phyloP scores from a whole-genome alignment of 805 yeast species.

The Lipomyces kockii region DNA sequence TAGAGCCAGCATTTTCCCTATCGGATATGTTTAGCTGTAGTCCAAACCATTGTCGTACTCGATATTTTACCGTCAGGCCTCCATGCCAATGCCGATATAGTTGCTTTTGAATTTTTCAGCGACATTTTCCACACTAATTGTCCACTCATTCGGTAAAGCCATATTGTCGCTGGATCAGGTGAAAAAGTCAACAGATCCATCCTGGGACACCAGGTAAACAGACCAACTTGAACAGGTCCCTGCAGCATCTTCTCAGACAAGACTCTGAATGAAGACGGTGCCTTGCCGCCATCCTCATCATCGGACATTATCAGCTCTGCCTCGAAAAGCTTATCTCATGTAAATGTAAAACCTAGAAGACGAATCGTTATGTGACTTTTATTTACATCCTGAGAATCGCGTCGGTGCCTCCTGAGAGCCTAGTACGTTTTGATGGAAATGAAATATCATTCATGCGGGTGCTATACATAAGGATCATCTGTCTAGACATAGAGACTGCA shows the following conservation, averaged over 20 bases:
- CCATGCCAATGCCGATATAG: constrained; percentile 26
- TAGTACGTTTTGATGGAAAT: background rate
- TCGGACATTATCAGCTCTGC: constrained; percentile 1
- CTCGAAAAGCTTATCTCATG: background rate
- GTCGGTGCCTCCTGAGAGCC: background rate
- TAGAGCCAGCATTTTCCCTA: constrained; percentile 31
- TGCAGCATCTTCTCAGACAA: constrained; percentile 28
- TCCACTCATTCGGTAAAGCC: constrained; percentile 36
- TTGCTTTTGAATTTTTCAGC: constrained; percentile 14
- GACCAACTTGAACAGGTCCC: constrained; percentile 11
- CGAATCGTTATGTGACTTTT: background rate
- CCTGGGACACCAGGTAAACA: constrained; percentile 36
- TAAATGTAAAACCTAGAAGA: background rate
- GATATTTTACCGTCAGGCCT: constrained; percentile 35
- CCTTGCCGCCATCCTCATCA: constrained; percentile 1
- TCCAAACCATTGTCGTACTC: background rate
- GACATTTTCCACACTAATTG: constrained; percentile 35
- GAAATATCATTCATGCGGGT: background rate
- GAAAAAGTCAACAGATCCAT: constrained; percentile 36
- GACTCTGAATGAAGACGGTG: constrained; percentile 9
- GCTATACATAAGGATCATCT: background rate
- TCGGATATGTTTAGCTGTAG: background rate
- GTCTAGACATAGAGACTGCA: background rate
- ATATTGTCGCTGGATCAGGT: constrained; percentile 22
- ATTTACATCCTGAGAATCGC: background rate